Evolutionary conservation across 805 yeast species (phyloP).

Genomic region (Suhomyces canberraensis): DNA sequence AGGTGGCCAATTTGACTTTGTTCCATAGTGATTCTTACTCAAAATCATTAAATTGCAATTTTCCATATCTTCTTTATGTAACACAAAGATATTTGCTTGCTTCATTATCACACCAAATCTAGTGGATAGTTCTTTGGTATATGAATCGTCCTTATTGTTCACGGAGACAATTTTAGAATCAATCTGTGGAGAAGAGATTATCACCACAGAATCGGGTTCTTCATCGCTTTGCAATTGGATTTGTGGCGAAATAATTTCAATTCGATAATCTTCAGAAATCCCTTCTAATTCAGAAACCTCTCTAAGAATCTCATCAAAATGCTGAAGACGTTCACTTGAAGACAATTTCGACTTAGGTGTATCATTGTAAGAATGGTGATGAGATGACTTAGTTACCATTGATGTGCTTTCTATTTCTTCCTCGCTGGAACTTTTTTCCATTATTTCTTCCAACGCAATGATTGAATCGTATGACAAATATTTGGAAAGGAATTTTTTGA

Average conservation of each 20-base stretch:
- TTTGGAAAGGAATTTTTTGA: conserved; percentile 22
- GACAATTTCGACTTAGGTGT: background rate
- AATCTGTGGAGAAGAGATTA: conserved; percentile 72
- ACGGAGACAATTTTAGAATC: conserved; percentile 68
- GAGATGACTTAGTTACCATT: background rate
- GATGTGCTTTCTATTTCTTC: conserved; percentile 1
- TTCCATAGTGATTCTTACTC: conserved; percentile 58
- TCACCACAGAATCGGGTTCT: conserved; percentile 50
- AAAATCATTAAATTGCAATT: conserved; percentile 40
- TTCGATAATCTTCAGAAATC: conserved; percentile 37
- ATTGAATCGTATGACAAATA: conserved; percentile 36
- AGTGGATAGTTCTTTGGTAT: conserved; percentile 51
- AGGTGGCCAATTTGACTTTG: conserved; percentile 75
- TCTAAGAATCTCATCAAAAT: conserved; percentile 31
- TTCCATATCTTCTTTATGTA: conserved; percentile 46
- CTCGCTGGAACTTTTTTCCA: conserved; percentile 14
- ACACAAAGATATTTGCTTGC: conserved; percentile 69
- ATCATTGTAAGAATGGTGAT: background rate
- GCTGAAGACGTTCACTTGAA: conserved; percentile 15
- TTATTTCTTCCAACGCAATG: conserved; percentile 29
- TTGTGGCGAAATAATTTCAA: conserved; percentile 42
- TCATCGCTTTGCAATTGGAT: conserved; percentile 41
- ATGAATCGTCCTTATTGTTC: conserved; percentile 41
- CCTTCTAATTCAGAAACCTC: conserved; percentile 17
- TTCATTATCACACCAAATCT: conserved; percentile 67